Base-by-base conservation (phyloP, 805 yeast species). In the Schwanniomyces vanrijiae region DNA sequence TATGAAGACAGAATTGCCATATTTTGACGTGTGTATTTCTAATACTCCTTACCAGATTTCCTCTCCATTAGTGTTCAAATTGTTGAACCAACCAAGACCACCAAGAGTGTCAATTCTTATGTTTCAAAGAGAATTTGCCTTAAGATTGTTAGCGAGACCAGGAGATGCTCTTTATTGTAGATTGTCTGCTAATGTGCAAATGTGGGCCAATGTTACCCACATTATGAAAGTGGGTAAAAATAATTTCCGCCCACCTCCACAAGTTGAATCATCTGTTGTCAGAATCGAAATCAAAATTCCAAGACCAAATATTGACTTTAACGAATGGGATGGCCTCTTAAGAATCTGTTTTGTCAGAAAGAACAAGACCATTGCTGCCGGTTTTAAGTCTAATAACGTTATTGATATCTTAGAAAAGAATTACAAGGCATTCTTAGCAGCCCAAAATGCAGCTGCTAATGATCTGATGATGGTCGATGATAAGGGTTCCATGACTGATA, bases 171-270 rank as follows among this genome's bases (percentile, higher is more conserved):
- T 94, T 34, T 94, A 92, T 72, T 90, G 97, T 68, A 81, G 99
- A 60, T 76, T 94, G 45, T 86, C 96, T 26, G 98, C 96, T 25
- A 94, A 94, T 62, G 98, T 94, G 1, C 99, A 94, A 63, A 92
- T 94, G 98, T 94, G 98, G 97, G 97, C 97, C n/a, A 89, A 89
- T 54, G 97, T 94, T 13, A 90, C 96, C 6, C 99, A 94, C 65
- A 88, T 94, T 45, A 94, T 94, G 99, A 94, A 94, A 68, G 99
- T 94, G 25, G 98, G 98, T 20, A 87, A 84, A 63, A 94, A 94
- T 64, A 94, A 94, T 62, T 94, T 94, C 75, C 79, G 97, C 58
- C 99, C 99, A 20, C 99, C 99, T 9, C 99, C 99, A 48, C 91
- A 94, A 66, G 99, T 94, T 48, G 99, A 94, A 66, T 90, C 97